Conservation (phyloP, 2,329 filamentous ascomycete species). For the Aureobasidium uvarum region DNA sequence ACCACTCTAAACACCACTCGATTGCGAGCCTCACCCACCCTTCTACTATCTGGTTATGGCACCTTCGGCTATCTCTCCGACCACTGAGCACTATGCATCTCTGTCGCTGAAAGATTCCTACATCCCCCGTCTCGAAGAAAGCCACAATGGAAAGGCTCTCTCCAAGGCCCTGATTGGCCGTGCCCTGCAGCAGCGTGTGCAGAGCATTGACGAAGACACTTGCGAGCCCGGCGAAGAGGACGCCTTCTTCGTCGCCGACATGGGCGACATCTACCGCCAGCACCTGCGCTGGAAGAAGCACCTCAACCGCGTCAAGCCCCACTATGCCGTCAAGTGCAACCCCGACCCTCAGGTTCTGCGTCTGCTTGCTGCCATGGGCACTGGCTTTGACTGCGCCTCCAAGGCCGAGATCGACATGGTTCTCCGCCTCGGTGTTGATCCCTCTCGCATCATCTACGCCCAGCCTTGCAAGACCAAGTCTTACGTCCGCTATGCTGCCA, state of each 20-base stretch:
- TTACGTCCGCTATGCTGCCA: conserved; percentile 86
- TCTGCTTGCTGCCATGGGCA: conserved; percentile 82
- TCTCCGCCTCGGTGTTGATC: conserved; percentile 75
- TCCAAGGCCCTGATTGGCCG: conserved; percentile 81
- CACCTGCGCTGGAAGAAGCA: conserved; percentile 98
- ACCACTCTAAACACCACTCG: conserved; percentile 26
- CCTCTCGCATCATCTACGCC: conserved; percentile 94
- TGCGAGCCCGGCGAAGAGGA: conserved; percentile 95
- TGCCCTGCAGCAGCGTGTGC: conserved; percentile 80
- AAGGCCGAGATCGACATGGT: conserved; percentile 96
- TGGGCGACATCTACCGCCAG: conserved; percentile 98
- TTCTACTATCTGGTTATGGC: conserved; percentile 62
- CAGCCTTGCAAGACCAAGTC: conserved; percentile 99
- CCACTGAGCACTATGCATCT: conserved; percentile 40
- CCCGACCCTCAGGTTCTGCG: conserved; percentile 85
- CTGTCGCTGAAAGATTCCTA: conserved; percentile 40
- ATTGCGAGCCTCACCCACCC: conserved; percentile 28
- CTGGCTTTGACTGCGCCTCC: conserved; percentile 97
- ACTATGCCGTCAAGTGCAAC: conserved; percentile 99
- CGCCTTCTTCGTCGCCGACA: conserved; percentile 96
- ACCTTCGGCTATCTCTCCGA: conserved; percentile 63
- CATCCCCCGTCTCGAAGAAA: conserved; percentile 29
- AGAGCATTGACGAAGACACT: conserved; percentile 77
- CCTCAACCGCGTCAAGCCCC: conserved; percentile 86
- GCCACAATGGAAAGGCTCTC: conserved; percentile 51